phyloP scores from a whole-genome alignment of 2,329 filamentous ascomycete species.

The Waltergamsia citrina region DNA sequence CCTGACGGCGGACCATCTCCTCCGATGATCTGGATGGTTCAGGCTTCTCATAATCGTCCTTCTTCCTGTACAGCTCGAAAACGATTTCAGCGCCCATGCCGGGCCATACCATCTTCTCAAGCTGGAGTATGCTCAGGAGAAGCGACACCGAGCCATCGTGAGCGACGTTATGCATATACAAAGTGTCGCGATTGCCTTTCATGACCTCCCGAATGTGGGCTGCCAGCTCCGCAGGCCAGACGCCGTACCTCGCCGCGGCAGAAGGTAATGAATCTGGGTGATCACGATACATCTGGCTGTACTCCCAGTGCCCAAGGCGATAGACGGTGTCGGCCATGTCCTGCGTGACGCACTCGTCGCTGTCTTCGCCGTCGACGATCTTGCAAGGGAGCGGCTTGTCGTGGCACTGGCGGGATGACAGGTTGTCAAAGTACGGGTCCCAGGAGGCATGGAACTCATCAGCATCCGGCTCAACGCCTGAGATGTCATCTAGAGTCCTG shows the following conservation, averaged over 20 bases:
- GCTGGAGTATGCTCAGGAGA: slow-evolving; percentile 60
- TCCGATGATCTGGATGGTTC: too few species aligned
- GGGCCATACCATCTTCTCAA: slow-evolving; percentile 73
- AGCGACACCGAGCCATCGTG: slow-evolving; percentile 67
- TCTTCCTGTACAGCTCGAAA: slow-evolving; percentile 59
- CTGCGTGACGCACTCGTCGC: slow-evolving; percentile 51
- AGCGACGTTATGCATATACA: slow-evolving; percentile 69
- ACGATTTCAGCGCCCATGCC: slow-evolving; percentile 74
- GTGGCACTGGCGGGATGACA: slow-evolving; percentile 72
- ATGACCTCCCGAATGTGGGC: slow-evolving; percentile 50
- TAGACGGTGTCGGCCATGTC: slow-evolving; percentile 60
- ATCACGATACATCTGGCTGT: slow-evolving; percentile 68
- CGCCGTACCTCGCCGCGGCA: slow-evolving; percentile 53
- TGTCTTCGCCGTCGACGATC: slow-evolving; percentile 30
- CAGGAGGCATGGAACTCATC: slow-evolving; percentile 59
- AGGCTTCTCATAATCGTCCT: slow-evolving; percentile 8
- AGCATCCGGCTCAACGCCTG: slow-evolving; percentile 48
- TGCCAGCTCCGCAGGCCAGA: slow-evolving; percentile 66
- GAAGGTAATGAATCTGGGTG: slow-evolving; percentile 51
- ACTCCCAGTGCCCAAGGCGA: slow-evolving; percentile 71
- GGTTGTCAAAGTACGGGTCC: slow-evolving; percentile 80
- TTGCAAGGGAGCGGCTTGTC: slow-evolving; percentile 63
- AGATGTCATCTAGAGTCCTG: slow-evolving; percentile 53
- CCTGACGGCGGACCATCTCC: slow-evolving; percentile 8
- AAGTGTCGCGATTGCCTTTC: slow-evolving; percentile 22